Base-by-base conservation (phyloP, 1,284 basidiomycete genomes). In the Ceratobasidium sp. region DNA sequence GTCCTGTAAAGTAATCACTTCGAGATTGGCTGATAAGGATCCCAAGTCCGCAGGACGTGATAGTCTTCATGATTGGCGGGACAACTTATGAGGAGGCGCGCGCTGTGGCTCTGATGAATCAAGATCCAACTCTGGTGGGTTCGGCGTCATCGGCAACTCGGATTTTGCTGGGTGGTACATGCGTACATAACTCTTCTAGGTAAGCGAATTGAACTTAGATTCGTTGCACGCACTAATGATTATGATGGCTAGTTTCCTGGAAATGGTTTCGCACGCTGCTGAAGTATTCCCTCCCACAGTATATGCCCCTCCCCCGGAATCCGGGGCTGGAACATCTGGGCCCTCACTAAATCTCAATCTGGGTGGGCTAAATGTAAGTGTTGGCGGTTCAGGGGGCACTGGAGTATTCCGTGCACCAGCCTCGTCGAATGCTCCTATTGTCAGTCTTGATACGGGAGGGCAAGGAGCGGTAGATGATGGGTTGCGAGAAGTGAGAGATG, bases 31-130 rank as follows among this genome's bases (percentile, higher is more conserved):
- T 41, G 39, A 36, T 57, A 62, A 59, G 65, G 21, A 12, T 18
- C 14, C 53, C n/a, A 72, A 96, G 94, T 76, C 92, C 95, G 9
- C 95, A 97, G 78, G 96, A 98, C 79, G 87, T 98, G 58, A 97
- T 98, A 74, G 85, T 98, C 71, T 98, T 98, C 81, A 92, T 98
- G 83, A 89, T 97, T 73, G 96, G 96, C 41, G 96, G 96, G 0
- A 89, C 93, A 39, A 98, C 96, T 0, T 98, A 97, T 78, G 95
- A 94, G 79, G 96, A 98, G 82, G 93, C 93, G 0, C 86, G 93
- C 74, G 86, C 90, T 0, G 86, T 97, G 16, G 87, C 94, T 3
- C 82, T 95, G 46, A 84, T 97, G 75, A 98, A 98, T 79, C 92
- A 96, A 78, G 92, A 93, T 75, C 81, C 87, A 14, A 80, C 82